phyloP scores from a whole-genome alignment of 2,329 filamentous ascomycete genomes.

The Cladosporium sp. region DNA sequence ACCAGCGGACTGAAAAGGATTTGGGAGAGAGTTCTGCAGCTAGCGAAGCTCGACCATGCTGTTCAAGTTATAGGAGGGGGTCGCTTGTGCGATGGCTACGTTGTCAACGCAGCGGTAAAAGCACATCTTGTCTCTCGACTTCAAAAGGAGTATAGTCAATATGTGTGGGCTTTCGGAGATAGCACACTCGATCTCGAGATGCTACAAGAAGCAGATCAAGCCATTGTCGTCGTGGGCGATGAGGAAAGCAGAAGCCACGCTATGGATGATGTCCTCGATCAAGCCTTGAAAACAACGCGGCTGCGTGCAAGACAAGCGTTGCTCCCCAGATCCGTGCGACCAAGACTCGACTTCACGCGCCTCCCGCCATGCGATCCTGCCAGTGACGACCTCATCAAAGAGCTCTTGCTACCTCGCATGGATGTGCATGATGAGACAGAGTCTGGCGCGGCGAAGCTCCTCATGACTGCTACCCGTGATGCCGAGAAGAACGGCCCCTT shows the following conservation, averaged over 20 bases:
- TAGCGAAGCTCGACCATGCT: no score
- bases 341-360: conserved; percentile 38
- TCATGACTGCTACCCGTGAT: conserved; percentile 49
- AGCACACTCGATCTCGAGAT: conserved; percentile 56
- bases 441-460: conserved; percentile 42
- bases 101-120: conserved; percentile 53
- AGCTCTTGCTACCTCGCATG: not conserved
- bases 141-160: conserved; percentile 28
- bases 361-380: not conserved
- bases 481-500: conserved; percentile 41
- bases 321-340: conserved; percentile 37
- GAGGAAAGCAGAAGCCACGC: conserved; percentile 44
- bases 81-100: conserved; percentile 42
- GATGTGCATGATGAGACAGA: not conserved
- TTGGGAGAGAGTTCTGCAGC: no score
- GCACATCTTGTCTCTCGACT: conserved; percentile 43
- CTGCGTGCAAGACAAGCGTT: conserved; percentile 46
- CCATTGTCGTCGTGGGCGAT: conserved; percentile 54
- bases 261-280: conserved; percentile 48
- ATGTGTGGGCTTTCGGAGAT: conserved; percentile 58
- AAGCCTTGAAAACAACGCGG: conserved; percentile 39
- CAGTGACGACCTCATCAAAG: no score
- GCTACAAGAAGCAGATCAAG: conserved; percentile 50
- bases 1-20: no score
- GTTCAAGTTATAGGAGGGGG: no score